Percentiles rank a stretch among this genome's conserved stretches.
Evolutionary conservation across 768 basidiomycete species (phyloP).

Genomic region (Panaeolus cyanescens): DNA sequence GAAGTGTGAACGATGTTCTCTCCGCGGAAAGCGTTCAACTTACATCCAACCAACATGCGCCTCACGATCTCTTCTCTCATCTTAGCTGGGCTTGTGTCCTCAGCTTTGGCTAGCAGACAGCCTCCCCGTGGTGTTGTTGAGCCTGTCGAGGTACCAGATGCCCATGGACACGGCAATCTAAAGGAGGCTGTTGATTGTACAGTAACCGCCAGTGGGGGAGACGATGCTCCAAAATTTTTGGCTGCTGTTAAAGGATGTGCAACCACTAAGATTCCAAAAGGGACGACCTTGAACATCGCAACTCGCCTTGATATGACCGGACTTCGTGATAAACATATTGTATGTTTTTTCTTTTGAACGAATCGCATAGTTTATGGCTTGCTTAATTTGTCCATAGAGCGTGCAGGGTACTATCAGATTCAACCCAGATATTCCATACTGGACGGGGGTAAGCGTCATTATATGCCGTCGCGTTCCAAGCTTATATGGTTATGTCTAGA

Average conservation of each 20-base stretch:
- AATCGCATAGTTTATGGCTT: too few relatives aligned
- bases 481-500: conserved; percentile 26
- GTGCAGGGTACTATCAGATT: conserved; percentile 55
- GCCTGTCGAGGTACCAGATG: neutral
- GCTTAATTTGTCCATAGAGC: conserved; percentile 34
- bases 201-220: conserved; percentile 43
- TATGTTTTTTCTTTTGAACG: too few relatives aligned
- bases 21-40: neutral
- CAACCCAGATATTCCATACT: conserved; percentile 51
- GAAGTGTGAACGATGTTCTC: neutral
- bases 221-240: conserved; percentile 53
- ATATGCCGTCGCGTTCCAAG: neutral
- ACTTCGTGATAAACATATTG: conserved; percentile 49
- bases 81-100: neutral
- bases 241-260: conserved; percentile 41
- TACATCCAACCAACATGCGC: neutral
- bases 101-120: neutral
- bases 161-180: neutral
- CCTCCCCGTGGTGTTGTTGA: neutral
- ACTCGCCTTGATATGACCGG: conserved; percentile 58
- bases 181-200: conserved; percentile 31
- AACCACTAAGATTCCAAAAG: conserved; percentile 44
- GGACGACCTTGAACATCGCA: conserved; percentile 51
- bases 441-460: conserved; percentile 43
- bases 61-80: neutral